Evolutionary conservation across 441 rosid genomes (phyloP).

Genomic region (Gossypium trilobum): DNA sequence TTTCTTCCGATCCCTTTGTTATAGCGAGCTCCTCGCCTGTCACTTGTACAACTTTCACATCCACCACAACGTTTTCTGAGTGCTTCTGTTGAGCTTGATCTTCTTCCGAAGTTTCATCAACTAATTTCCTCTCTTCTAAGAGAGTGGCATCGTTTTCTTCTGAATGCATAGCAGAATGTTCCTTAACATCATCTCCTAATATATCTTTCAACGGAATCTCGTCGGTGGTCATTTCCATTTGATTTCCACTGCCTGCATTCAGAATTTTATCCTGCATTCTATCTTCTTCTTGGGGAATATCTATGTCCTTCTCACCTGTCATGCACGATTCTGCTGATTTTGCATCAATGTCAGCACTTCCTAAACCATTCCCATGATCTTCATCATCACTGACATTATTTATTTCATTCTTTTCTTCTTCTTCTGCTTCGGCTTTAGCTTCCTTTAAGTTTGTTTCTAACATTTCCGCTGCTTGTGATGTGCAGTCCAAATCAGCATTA

Average conservation of each 20-base stretch:
- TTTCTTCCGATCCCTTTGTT: constrained; percentile 11
- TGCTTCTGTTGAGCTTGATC: constrained; percentile 11
- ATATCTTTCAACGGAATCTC: constrained; percentile 7
- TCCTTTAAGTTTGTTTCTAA: background rate
- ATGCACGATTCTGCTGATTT: constrained; percentile 10
- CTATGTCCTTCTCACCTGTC: background rate
- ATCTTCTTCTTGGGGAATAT: constrained; percentile 11
- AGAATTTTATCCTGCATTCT: constrained; percentile 16
- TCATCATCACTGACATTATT: background rate
- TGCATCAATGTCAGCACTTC: constrained; percentile 12
- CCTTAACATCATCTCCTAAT: constrained; percentile 15
- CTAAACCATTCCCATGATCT: constrained; percentile 3
- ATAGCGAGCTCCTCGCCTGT: background rate
- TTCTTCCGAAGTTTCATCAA: constrained; percentile 11
- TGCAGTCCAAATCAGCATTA: background rate
- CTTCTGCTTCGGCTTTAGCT: background rate
- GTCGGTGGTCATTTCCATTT: background rate
- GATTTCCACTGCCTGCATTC: constrained; percentile 13
- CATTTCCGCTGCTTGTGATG: background rate
- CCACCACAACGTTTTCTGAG: background rate
- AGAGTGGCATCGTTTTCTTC: constrained; percentile 14
- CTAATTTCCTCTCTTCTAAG: constrained; percentile 18
- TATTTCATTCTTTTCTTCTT: constrained; percentile 19
- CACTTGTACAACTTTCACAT: background rate
- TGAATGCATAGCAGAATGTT: constrained; percentile 11